These are phyloP conservation scores for Hypoxylon lenormandii DNA, from an alignment of 495 filamentous ascomycete species.

Conservation along the genomic window DNA sequence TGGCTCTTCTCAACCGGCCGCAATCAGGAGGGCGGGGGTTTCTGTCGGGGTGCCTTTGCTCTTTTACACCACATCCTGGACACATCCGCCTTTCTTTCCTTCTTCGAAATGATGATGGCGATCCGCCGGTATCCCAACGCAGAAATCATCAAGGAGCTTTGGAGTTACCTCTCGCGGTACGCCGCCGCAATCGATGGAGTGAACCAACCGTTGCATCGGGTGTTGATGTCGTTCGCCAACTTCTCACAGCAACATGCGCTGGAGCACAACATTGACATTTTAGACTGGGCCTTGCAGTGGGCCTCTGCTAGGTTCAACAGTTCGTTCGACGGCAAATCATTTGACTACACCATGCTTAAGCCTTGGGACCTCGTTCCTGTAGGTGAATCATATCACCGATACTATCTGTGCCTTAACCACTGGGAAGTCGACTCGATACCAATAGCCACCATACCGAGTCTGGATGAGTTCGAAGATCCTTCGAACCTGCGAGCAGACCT, in stretches of 20 bases:
- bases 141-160: constrained; percentile 46
- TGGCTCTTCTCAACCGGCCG: constrained; percentile 50
- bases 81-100: constrained; percentile 46
- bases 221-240: constrained; percentile 42
- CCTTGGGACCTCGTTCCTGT: constrained; percentile 50
- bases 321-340: constrained; percentile 48
- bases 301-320: constrained; percentile 45
- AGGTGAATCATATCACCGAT: constrained; percentile 47
- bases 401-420: constrained; percentile 44
- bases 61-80: constrained; percentile 46
- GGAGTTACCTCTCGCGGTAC: constrained; percentile 47
- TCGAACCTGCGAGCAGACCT: constrained; percentile 47
- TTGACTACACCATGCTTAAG: constrained; percentile 49
- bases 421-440: constrained; percentile 49
- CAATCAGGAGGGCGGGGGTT: constrained; percentile 42
- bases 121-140: constrained; percentile 48
- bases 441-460: constrained; percentile 39
- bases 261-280: constrained; percentile 40
- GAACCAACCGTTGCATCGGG: constrained; percentile 41
- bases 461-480: constrained; percentile 39
- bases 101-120: constrained; percentile 47
- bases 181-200: constrained; percentile 41
- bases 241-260: constrained; percentile 41
- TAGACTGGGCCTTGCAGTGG: constrained; percentile 47
- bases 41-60: constrained; percentile 42